phyloP scores from a whole-genome alignment of 768 basidiomycete genomes.

The Leccinum uliginosum region DNA sequence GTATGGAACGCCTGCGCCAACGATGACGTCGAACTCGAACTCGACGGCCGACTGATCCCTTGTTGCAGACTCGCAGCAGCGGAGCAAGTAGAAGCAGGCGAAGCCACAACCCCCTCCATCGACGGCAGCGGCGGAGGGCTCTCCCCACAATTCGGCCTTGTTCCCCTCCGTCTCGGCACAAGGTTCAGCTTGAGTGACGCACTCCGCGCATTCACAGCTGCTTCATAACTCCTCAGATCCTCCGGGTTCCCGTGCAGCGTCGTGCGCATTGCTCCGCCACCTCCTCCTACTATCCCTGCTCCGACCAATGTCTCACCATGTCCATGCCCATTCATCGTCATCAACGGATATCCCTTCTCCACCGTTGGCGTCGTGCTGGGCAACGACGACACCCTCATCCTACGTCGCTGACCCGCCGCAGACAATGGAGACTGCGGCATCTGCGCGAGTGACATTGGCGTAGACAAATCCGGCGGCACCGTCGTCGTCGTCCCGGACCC shows the following conservation, averaged over 20 bases:
- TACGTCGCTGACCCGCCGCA: slow-evolving; percentile 30
- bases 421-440: slow-evolving; percentile 26
- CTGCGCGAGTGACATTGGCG: slow-evolving; percentile 8
- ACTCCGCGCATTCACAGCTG: slow-evolving; percentile 67
- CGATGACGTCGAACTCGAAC: slow-evolving; percentile 35
- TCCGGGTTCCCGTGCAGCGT: slow-evolving; percentile 48
- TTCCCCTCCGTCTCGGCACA: slow-evolving; percentile 38
- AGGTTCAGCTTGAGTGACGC: slow-evolving; percentile 57
- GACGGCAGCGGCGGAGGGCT: slow-evolving; percentile 19
- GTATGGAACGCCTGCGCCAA: slow-evolving; percentile 41
- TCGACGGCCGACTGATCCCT: slow-evolving; percentile 34
- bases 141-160: slow-evolving; percentile 10
- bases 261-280: slow-evolving; percentile 31
- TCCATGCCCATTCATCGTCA: slow-evolving; percentile 12
- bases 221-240: slow-evolving; percentile 68
- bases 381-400: slow-evolving; percentile 60
- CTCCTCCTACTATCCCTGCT: slow-evolving; percentile 5
- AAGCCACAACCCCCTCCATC: not conserved
- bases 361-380: slow-evolving; percentile 65
- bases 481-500: not conserved
- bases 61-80: slow-evolving; percentile 14
- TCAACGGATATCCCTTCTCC: slow-evolving; percentile 18
- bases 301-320: slow-evolving; percentile 11
- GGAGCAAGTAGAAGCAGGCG: not conserved
- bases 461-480: slow-evolving; percentile 5